Evolutionary conservation across 306 rosid genomes (phyloP).

Genomic region (Acmispon strigosus): DNA sequence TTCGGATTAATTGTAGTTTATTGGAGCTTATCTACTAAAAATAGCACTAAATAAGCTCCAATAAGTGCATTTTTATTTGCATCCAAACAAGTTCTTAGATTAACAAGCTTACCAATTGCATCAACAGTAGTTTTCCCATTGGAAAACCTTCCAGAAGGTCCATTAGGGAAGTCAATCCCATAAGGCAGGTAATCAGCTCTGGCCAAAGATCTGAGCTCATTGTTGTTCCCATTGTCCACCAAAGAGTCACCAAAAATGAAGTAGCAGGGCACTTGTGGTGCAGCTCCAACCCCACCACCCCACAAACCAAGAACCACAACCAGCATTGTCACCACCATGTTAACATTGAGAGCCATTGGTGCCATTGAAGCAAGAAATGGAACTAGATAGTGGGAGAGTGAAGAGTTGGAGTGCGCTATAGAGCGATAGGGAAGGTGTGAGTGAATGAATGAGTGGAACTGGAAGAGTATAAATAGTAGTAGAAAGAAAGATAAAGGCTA

Average conservation of each 20-base stretch:
- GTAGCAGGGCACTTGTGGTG: conserved; percentile 42
- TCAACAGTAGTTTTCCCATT: conserved; percentile 56
- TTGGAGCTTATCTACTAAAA: too few species aligned
- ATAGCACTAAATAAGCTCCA: too few species aligned
- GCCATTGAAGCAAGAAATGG: conserved; percentile 28
- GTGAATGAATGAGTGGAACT: conserved; percentile 14
- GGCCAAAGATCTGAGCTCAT: conserved; percentile 33
- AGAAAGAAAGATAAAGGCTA: not conserved
- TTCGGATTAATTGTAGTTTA: too few species aligned
- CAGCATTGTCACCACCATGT: not conserved
- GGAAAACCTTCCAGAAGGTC: conserved; percentile 55
- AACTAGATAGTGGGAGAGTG: not conserved
- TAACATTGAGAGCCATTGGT: not conserved
- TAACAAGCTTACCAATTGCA: conserved; percentile 39
- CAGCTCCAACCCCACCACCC: conserved; percentile 39
- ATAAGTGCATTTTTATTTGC: too few species aligned
- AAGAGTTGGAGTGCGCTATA: not conserved
- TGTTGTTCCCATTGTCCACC: conserved; percentile 64
- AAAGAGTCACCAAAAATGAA: conserved; percentile 66
- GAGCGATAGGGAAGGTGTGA: not conserved
- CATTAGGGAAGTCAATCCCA: conserved; percentile 57
- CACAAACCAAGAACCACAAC: conserved; percentile 27
- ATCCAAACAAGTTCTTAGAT: too few species aligned
- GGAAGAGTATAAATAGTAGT: conserved; percentile 18
- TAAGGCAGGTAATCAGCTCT: conserved; percentile 52